These are phyloP conservation scores for Ceratonia siliqua DNA, from an alignment of 306 rosid genomes.

Conservation along the genomic window DNA sequence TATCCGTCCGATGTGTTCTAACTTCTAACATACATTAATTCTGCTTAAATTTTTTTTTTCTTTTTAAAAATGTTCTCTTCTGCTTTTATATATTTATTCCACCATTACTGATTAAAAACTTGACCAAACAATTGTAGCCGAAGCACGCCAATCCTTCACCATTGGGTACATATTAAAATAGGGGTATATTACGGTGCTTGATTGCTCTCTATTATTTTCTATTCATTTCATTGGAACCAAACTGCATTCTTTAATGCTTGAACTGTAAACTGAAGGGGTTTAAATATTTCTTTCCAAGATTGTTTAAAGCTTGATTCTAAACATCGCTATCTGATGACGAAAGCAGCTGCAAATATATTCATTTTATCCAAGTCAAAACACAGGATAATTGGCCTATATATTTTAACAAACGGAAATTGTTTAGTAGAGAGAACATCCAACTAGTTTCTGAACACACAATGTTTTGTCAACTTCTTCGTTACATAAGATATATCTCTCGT, in stretches of 20 bases:
- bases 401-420: neutral
- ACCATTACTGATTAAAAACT: too few species aligned
- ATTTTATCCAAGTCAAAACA: constrained; percentile 28
- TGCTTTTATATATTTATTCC: too few species aligned
- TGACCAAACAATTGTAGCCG: neutral
- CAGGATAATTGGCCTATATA: constrained; percentile 5
- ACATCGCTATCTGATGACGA: constrained; percentile 21
- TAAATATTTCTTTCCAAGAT: neutral
- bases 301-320: neutral
- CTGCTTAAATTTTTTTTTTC: too few species aligned
- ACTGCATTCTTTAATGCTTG: neutral
- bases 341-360: neutral
- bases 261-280: neutral
- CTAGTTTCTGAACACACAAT: neutral
- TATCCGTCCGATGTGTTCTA: too few species aligned
- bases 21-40: too few species aligned
- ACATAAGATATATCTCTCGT: constrained; percentile 22
- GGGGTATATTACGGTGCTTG: neutral
- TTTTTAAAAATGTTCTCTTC: too few species aligned
- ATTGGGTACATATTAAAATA: neutral
- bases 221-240: constrained; percentile 1
- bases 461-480: constrained; percentile 36
- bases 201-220: neutral
- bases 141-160: neutral
- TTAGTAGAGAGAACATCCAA: neutral